Evolutionary conservation across 164 flowering plant species (phyloP).

Genomic region (Chimonanthus praecox): DNA sequence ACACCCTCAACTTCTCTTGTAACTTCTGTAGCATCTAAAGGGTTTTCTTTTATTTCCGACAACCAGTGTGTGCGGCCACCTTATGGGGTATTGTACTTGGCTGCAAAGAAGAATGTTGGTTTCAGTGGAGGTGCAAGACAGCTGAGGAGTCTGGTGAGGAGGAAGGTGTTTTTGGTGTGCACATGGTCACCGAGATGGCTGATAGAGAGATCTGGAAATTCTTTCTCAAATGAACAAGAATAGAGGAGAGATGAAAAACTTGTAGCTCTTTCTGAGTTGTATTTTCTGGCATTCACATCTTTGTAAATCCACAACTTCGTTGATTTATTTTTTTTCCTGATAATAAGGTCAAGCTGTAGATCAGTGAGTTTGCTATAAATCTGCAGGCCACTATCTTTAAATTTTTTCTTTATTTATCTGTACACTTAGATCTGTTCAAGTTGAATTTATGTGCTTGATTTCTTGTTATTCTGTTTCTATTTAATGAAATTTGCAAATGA

Average conservation of each 20-base stretch:
- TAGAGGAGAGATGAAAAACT: background rate
- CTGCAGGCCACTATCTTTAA: background rate
- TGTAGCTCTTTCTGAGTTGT: background rate
- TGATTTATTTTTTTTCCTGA: constrained; percentile 6
- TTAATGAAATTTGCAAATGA: background rate
- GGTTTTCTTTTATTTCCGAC: background rate
- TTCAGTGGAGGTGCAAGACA: constrained; percentile 53
- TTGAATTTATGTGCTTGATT: background rate
- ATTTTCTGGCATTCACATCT: background rate
- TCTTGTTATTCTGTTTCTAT: background rate
- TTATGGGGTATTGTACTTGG: constrained; percentile 78
- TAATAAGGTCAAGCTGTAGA: background rate
- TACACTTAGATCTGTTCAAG: background rate
- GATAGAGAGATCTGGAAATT: constrained; percentile 86
- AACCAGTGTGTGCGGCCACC: constrained; percentile 80
- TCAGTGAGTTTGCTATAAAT: background rate
- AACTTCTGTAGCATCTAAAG: background rate
- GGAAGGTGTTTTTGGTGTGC: constrained; percentile 73
- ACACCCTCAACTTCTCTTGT: background rate
- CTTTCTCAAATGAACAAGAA: constrained; percentile 48
- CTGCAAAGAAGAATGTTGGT: constrained; percentile 68
- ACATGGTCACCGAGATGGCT: constrained; percentile 55
- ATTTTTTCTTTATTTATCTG: background rate
- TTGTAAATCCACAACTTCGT: background rate
- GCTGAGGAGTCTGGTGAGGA: constrained; percentile 61